Conservation (phyloP, 208 protist species). For the Endotrypanum monterogeii region DNA sequence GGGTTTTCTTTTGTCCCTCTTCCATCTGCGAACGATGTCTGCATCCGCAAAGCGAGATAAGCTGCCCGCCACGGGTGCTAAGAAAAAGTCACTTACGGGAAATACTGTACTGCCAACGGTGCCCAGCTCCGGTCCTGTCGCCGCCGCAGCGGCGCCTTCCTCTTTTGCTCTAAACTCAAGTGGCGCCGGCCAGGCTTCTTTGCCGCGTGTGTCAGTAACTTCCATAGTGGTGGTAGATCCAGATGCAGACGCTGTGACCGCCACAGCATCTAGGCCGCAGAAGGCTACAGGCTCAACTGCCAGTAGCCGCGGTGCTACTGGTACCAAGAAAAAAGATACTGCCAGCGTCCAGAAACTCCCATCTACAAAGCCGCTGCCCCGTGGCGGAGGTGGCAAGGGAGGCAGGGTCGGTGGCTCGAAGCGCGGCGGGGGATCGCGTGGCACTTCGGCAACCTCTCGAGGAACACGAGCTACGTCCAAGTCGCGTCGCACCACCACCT, state of each 20-base stretch:
- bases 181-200: neutral
- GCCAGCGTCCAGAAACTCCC: slow-evolving; percentile 8
- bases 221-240: neutral
- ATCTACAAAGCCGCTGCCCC: neutral
- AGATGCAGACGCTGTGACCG: neutral
- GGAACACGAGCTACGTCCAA: slow-evolving; percentile 1
- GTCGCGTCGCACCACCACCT: slow-evolving; percentile 1
- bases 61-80: neutral
- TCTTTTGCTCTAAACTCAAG: neutral
- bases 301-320: slow-evolving; percentile 14
- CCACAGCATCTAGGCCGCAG: neutral
- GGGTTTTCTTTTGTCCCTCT: neutral
- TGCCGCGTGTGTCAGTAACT: slow-evolving; percentile 7
- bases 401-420: slow-evolving; percentile 8
- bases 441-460: slow-evolving; percentile 5
- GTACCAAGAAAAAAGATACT: slow-evolving; percentile 20
- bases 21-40: slow-evolving; percentile 8
- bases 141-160: neutral
- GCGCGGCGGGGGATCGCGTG: slow-evolving; percentile 1
- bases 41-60: slow-evolving; percentile 3
- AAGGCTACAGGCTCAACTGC: slow-evolving; percentile 24
- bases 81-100: slow-evolving; percentile 22
- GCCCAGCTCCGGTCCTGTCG: neutral
- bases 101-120: slow-evolving; percentile 18
- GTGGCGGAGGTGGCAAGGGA: slow-evolving; percentile 2